phyloP scores from a whole-genome alignment of 257 asterid genomes.

The Datura wrightii region DNA sequence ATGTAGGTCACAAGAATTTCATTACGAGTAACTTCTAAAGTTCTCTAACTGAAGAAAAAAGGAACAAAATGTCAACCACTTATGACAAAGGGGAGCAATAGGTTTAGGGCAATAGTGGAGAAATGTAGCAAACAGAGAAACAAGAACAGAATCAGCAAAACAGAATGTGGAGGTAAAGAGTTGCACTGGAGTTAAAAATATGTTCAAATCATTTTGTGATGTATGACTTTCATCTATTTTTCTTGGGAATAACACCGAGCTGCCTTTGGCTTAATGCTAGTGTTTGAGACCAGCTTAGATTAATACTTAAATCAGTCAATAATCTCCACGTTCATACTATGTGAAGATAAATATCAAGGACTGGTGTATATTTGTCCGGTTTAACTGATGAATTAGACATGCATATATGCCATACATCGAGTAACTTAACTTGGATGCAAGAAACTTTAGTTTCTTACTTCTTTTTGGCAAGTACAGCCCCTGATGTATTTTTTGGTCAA shows the following conservation, averaged over 20 bases:
- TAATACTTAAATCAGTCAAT: neutral
- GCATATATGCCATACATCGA: neutral
- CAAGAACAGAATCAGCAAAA: neutral
- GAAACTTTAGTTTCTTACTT: constrained; percentile 15
- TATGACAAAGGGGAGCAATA: neutral
- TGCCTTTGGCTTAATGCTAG: constrained; percentile 25
- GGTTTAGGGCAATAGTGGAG: neutral
- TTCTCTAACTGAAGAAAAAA: neutral
- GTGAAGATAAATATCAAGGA: constrained; percentile 24
- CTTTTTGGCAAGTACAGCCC: neutral
- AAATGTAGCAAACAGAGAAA: neutral
- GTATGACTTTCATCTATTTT: neutral
- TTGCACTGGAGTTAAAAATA: neutral
- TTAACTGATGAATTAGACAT: neutral
- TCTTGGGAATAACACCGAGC: neutral
- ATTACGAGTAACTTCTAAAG: neutral
- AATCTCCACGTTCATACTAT: neutral
- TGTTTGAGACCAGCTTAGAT: neutral
- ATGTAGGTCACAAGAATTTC: constrained; percentile 3
- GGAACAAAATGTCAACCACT: neutral
- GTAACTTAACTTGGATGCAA: neutral
- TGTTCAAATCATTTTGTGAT: neutral
- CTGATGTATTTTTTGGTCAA: neutral
- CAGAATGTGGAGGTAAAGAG: neutral
- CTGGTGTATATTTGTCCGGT: neutral